Evolutionary conservation across 2,329 filamentous ascomycete species (phyloP).

Genomic region (Boeremia lycopersici): DNA sequence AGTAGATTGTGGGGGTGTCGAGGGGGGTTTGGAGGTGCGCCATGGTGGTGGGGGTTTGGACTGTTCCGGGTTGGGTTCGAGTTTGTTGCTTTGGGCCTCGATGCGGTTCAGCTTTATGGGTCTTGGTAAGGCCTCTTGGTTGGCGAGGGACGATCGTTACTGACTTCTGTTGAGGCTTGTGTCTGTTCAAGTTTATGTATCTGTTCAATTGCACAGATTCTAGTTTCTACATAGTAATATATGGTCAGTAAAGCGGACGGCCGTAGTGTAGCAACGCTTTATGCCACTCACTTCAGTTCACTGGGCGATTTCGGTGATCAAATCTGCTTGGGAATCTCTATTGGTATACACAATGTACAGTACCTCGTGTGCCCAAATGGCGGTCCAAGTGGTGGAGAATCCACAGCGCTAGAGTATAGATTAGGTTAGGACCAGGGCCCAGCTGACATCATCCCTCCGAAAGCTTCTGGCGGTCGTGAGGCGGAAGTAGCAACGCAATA

Average conservation of each 20-base stretch:
- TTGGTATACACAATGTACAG: neutral
- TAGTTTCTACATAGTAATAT: neutral
- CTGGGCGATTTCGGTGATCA: no score
- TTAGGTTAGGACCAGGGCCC: constrained; percentile 6
- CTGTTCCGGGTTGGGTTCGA: neutral
- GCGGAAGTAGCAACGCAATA: neutral
- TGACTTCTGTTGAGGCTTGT: neutral
- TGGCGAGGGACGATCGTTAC: neutral
- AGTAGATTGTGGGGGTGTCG: constrained; percentile 59
- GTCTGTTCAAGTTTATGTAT: neutral
- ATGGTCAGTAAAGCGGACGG: neutral
- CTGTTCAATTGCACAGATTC: neutral
- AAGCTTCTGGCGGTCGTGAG: constrained; percentile 4
- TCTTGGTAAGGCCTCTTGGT: no score
- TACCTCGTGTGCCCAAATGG: neutral
- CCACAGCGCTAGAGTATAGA: neutral
- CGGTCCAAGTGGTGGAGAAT: neutral
- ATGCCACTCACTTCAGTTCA: neutral
- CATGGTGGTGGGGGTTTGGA: constrained; percentile 12
- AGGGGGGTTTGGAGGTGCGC: constrained; percentile 6
- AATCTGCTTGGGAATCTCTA: neutral
- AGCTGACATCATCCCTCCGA: constrained; percentile 15
- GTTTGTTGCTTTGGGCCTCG: neutral
- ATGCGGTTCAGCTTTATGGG: neutral
- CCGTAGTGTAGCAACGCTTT: neutral